Conservation (phyloP, 1,139 yeast genomes). For the Debaryomyces sp. region DNA sequence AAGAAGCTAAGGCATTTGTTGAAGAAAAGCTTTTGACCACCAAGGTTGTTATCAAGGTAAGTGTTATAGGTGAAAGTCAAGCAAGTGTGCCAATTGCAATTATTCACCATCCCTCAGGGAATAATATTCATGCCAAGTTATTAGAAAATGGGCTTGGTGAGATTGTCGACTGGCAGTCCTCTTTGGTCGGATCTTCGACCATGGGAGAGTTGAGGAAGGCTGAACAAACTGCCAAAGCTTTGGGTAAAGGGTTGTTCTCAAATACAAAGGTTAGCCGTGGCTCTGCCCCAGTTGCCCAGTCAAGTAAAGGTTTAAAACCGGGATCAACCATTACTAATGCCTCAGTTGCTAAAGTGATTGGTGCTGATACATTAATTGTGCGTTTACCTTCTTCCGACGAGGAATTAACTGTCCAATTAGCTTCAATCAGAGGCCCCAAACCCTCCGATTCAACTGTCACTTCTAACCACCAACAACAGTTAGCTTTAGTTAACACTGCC, state of each 20-base stretch:
- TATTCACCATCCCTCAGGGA: conserved; percentile 71
- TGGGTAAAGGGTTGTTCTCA: conserved; percentile 63
- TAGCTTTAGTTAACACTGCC: conserved; percentile 62
- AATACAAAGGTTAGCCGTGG: conserved; percentile 24
- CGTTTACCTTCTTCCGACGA: conserved; percentile 48
- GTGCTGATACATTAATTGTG: conserved; percentile 68
- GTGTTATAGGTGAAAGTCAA: conserved; percentile 62
- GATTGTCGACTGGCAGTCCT: conserved; percentile 82
- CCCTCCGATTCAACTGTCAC: conserved; percentile 60
- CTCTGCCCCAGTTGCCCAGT: conserved; percentile 17
- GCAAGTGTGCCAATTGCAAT: conserved; percentile 65
- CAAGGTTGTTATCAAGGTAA: conserved; percentile 51
- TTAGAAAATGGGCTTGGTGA: conserved; percentile 73
- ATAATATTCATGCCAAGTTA: conserved; percentile 65
- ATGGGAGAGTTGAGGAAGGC: conserved; percentile 67
- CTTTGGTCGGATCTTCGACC: conserved; percentile 63
- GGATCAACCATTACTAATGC: conserved; percentile 58
- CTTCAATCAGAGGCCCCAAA: conserved; percentile 76
- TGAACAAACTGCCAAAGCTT: conserved; percentile 66
- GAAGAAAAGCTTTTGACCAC: conserved; percentile 70
- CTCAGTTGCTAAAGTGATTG: conserved; percentile 59
- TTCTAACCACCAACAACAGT: conserved; percentile 34
- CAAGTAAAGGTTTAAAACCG: conserved; percentile 31
- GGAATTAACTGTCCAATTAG: conserved; percentile 66
- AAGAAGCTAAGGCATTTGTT: conserved; percentile 66